Percentiles rank a stretch among this genome's conserved stretches.
Conservation (phyloP, 495 filamentous ascomycete genomes). For the Podospora didyma region DNA sequence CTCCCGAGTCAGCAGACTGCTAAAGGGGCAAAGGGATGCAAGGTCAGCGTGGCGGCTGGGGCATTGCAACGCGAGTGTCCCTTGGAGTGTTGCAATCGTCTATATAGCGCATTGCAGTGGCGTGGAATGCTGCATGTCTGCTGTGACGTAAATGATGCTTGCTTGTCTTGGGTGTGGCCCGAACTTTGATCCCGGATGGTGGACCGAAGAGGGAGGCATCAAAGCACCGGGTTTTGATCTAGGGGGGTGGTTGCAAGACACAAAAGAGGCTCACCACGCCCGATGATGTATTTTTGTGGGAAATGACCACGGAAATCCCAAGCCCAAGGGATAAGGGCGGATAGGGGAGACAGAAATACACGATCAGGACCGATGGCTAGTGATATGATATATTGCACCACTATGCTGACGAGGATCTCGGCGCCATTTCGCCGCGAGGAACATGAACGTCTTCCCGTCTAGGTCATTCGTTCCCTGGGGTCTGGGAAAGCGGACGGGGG, state of each 20-base stretch:
- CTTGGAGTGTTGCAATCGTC: slow-evolving; percentile 24
- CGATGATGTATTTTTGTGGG: not conserved
- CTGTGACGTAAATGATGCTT: slow-evolving; percentile 6
- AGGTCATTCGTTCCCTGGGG: not conserved
- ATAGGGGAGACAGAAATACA: slow-evolving; percentile 15
- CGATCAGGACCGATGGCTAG: slow-evolving; percentile 21
- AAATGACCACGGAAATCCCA: not conserved
- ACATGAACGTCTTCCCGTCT: not conserved
- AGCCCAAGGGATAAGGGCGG: not conserved
- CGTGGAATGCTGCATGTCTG: slow-evolving; percentile 11
- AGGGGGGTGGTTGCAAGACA: not conserved
- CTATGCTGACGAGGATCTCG: slow-evolving; percentile 10
- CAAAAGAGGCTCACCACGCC: slow-evolving; percentile 1
- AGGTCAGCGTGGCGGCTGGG: slow-evolving; percentile 10
- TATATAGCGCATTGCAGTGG: slow-evolving; percentile 23
- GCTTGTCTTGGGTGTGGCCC: slow-evolving; percentile 5
- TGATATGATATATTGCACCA: slow-evolving; percentile 24
- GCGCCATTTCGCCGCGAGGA: slow-evolving; percentile 10
- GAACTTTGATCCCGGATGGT: slow-evolving; percentile 9
- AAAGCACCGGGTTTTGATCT: not conserved
- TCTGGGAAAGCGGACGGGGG: not conserved
- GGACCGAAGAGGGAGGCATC: slow-evolving; percentile 3
- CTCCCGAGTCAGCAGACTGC: slow-evolving; percentile 13
- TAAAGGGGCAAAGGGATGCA: slow-evolving; percentile 3
- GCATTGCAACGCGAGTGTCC: slow-evolving; percentile 7